Evolutionary conservation across 2,329 filamentous ascomycete species (phyloP), one percentile per base, ranked within the genome.

Genomic region (Trichoderma atroviride): DNA sequence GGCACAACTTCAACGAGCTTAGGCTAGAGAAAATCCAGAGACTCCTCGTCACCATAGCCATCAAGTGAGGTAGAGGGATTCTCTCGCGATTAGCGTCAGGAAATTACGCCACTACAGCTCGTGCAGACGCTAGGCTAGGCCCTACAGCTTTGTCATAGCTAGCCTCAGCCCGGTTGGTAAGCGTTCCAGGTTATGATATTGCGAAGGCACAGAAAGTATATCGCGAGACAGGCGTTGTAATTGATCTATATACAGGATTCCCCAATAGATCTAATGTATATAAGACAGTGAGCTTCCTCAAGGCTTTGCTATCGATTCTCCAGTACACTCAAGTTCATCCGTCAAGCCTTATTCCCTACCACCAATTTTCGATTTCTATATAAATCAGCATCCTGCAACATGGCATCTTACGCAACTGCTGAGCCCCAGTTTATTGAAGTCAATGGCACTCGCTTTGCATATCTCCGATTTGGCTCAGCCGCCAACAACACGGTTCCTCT

Each of bases 371-470:
- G 14, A 29, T 59, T 27, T 43, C 29, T 29, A 43, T 43, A 43
- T 43, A 43, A n/a, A 0, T 4, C n/a, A 27, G 3, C 3, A 29
- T 7, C 19, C 22, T 43, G 13, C 58, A 52, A 16, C 11, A 67
- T 67, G 64, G 35, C 29, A 6, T 52, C 64, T 27, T 67, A 67
- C n/a, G 64, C 55, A 37, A 67, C 64, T 37, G 64, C 64, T 27
- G 64, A 60, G n/a, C 64, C 64, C 27, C 64, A 67, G 14, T 67
- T 59, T 24, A 5, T 67, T 13, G 64, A 67, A n/a, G 64, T 52
- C 2, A 67, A 67, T 35, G 64, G 64, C 31, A 62, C 43, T 10
- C n/a, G 47, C 29, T 62, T 62, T 29, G 65, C 57, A 10, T 62
- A 68, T 60, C 65, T 55, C n/a, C 65, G 40, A 14, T 55, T 62